phyloP scores from a whole-genome alignment of 2,329 filamentous ascomycete species.

The Nakataea oryzae region DNA sequence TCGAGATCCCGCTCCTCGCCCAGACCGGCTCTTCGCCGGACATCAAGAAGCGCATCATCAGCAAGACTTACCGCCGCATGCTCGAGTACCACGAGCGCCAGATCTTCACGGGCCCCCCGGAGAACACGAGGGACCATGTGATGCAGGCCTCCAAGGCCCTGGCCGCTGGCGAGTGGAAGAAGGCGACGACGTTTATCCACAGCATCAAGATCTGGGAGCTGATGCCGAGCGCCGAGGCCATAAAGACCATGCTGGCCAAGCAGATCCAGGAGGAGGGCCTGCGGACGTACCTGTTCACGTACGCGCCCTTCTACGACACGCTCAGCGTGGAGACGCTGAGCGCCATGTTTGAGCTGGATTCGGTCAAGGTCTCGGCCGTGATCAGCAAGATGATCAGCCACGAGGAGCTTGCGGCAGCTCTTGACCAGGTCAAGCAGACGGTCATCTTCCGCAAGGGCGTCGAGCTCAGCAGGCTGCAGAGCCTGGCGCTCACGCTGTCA shows the following conservation, averaged over 20 bases:
- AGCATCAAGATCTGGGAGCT: slow-evolving; percentile 99
- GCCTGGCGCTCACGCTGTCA: slow-evolving; percentile 81
- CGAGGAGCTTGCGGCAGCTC: slow-evolving; percentile 89
- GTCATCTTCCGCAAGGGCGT: slow-evolving; percentile 99
- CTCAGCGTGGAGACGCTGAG: slow-evolving; percentile 77
- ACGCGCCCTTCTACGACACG: slow-evolving; percentile 98
- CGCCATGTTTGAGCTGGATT: slow-evolving; percentile 88
- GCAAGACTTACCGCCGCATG: slow-evolving; percentile 98
- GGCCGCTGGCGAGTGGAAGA: slow-evolving; percentile 97
- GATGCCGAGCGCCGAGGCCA: slow-evolving; percentile 83
- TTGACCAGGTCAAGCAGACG: slow-evolving; percentile 94
- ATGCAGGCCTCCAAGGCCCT: slow-evolving; percentile 98
- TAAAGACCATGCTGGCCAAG: slow-evolving; percentile 93
- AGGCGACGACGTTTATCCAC: slow-evolving; percentile 85
- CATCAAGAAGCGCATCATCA: slow-evolving; percentile 94
- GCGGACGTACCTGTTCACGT: slow-evolving; percentile 97
- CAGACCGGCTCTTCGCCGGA: slow-evolving; percentile 95
- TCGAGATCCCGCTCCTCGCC: slow-evolving; percentile 93
- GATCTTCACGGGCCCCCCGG: slow-evolving; percentile 95
- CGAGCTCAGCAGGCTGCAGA: slow-evolving; percentile 91
- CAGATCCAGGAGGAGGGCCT: slow-evolving; percentile 99
- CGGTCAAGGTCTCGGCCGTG: slow-evolving; percentile 85
- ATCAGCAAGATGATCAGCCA: slow-evolving; percentile 99
- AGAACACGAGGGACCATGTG: slow-evolving; percentile 98
- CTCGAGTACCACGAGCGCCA: slow-evolving; percentile 98